Evolutionary conservation across 2,329 filamentous ascomycete species (phyloP), one percentile per base, ranked within the genome.

Genomic region (Nectriaceae sp.): DNA sequence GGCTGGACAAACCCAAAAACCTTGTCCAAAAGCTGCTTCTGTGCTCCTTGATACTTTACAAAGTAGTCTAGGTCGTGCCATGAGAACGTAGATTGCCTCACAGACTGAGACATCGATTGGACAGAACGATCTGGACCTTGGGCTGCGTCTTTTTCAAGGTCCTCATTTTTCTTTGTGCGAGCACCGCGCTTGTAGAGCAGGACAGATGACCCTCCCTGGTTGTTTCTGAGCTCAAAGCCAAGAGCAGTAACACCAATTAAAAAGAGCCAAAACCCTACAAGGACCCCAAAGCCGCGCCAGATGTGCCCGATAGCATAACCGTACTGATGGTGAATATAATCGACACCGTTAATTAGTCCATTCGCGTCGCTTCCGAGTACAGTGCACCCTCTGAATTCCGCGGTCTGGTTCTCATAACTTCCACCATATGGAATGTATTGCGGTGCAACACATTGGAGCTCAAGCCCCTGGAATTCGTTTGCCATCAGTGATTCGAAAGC

Each of bases 1-100:
- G 89, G 89, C 62, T 90, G 90, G 2, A 84, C 88, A 55, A 87
- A 93, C 2, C 89, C 89, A 50, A 78, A 85, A 42, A 93, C 82
- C 3, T 78, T 74, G 55, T 87, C 80, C 29, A 89, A 72, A 1
- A 88, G 74, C 60, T 63, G 60, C 22, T 77, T 74, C 49, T 83
- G 70, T 29, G 80, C 79, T 3, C 75, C 76, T 21, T 82, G 74
- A 50, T 84, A 84, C 35, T 86, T 85, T 1, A 92, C 86, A 0
- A 80, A 87, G 63, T 90, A 92, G 39, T 85, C 75, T 29, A 89
- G 75, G 57, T 89, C 74, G 36, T 79, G 75, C 83, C 85, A 90
- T 4, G 86, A 88, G 65, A 89, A 89, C 39, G 85, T 75, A 15
- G 79, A 81, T 36, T 85, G 79, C 51, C 79, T 82, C 35, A 76